Conservation (phyloP, 768 basidiomycete species). For the Amylocystis lapponica region DNA sequence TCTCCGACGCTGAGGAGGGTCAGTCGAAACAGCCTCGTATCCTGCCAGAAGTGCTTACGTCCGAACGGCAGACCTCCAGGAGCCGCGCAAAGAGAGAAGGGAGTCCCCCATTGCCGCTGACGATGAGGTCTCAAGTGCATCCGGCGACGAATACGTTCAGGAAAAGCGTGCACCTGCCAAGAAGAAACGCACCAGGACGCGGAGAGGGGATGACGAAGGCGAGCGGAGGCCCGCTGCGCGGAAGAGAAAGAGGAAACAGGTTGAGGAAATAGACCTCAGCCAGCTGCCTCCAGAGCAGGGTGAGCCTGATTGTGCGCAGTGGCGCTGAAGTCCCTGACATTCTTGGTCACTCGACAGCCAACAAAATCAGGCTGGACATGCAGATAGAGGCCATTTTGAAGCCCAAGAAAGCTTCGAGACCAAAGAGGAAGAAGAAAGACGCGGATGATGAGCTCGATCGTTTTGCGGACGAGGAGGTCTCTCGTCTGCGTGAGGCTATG, state of each 20-base stretch:
- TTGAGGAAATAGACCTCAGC: slow-evolving; percentile 57
- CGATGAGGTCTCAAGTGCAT: slow-evolving; percentile 35
- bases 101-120: slow-evolving; percentile 26
- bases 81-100: slow-evolving; percentile 35
- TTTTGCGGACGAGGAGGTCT: slow-evolving; percentile 88
- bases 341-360: slow-evolving; percentile 61
- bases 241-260: slow-evolving; percentile 55
- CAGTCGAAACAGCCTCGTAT: slow-evolving; percentile 6
- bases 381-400: slow-evolving; percentile 85
- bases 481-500: slow-evolving; percentile 86
- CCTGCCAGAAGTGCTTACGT: slow-evolving; percentile 6
- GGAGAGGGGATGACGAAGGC: slow-evolving; percentile 25
- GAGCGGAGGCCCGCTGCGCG: slow-evolving; percentile 24
- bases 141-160: slow-evolving; percentile 49
- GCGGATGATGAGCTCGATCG: slow-evolving; percentile 79
- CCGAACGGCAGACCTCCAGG: slow-evolving; percentile 31
- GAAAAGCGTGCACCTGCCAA: slow-evolving; percentile 14
- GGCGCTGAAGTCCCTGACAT: neutral
- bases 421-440: slow-evolving; percentile 68
- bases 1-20: slow-evolving; percentile 60
- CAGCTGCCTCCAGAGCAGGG: slow-evolving; percentile 77
- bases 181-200: slow-evolving; percentile 11
- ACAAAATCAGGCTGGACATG: slow-evolving; percentile 73
- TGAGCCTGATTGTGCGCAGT: slow-evolving; percentile 27
- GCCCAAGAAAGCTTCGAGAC: slow-evolving; percentile 61